Base-by-base conservation (phyloP, 257 asterid genomes). In the Nicotiana undulata region DNA sequence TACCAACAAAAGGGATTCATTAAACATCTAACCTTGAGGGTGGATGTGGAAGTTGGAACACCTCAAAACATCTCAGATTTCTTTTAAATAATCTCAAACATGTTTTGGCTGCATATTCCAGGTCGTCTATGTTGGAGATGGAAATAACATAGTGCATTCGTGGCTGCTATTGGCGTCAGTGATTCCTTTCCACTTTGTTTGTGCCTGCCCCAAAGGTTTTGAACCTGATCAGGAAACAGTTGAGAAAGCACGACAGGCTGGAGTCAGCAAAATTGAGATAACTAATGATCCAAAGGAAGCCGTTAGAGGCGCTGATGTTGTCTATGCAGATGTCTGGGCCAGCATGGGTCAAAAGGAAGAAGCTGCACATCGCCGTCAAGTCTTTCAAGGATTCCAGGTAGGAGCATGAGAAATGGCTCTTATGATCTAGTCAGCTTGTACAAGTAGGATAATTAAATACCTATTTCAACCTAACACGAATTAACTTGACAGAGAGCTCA, bases 321-420 rank as follows among this genome's bases (percentile, higher is more conserved):
- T 95, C 81, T 95, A 95, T 83, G 80, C 98, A 51, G 98, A 95
- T 88, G 98, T 95, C 80, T 95, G 98, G 98, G 98, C 98, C 53
- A 92, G 98, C 89, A 95, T 93, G 98, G 98, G 98, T 37, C 97
- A 93, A 85, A 95, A 95, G 86, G 97, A 95, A 81, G 98, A 95
- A 90, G 97, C 98, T 87, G 98, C 91, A 66, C 83, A 93, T 84
- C 98, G 98, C 26, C 93, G 89, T 56, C 85, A 85, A 85, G 98
- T 83, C 37, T 95, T 93, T 85, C 93, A 91, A 88, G 98, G 95
- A 64, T 95, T 93, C 90, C 96, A 94, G 97, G 98, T 94, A 88
- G 18, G 79, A 60, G 83, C 67, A 32, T 81, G 72, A 51, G 32
- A 64, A 65, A 37, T 75, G 44, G 18, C 15, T 65, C 3, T 31